Base-by-base conservation (phyloP, 768 basidiomycete genomes). In the Gautieria morchelliformis region DNA sequence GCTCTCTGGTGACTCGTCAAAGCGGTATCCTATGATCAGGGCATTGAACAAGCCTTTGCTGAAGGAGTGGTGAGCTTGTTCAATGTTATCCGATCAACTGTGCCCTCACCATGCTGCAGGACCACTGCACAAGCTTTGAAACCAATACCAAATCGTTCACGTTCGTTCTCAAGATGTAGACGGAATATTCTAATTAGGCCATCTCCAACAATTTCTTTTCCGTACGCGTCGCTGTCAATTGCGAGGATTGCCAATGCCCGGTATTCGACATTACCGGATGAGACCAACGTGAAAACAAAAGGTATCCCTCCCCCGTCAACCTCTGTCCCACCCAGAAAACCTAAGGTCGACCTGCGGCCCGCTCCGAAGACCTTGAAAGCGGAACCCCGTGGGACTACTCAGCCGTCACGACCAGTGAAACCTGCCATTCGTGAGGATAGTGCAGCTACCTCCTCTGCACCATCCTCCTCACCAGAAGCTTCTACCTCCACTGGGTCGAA, bases 341-440 rank as follows among this genome's bases (percentile, higher is more conserved):
- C 66, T 46, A 78, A 81, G 67, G 70, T 85, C 51, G 82, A 85
- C 58, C 71, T 87, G 15, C 78, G 81, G 22, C 87, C 87, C 1
- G 81, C 72, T 1, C 87, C 86, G 27, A 70, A 85, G 50, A 82
- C 80, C 58, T 11, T 39, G 10, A 20, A 27, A n/a, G 33, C 20
- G 40, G 46, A 57, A 48, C 19, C 27, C 9, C 53, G 53, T n/a
- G 3, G 24, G 4, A 17, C 53, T 72, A 70, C 0, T 64, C 69
- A 46, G 56, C 70, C 12, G 53, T 48, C 66, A 60, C 74, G 72
- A 61, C 33, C 67, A 63, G 14, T 37, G 35, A 37, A 37, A 37
- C 9, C 4, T 61, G 69, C 42, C 61, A 67, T 1, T 53, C 71
- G 20, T 58, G 53, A 27, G 60, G 66, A n/a, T 53, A 68, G 12